A percentile compares a stretch with the other conserved stretches of the same genome.
Conservation (phyloP, 331 rosid genomes). For the Ulmus americana region DNA sequence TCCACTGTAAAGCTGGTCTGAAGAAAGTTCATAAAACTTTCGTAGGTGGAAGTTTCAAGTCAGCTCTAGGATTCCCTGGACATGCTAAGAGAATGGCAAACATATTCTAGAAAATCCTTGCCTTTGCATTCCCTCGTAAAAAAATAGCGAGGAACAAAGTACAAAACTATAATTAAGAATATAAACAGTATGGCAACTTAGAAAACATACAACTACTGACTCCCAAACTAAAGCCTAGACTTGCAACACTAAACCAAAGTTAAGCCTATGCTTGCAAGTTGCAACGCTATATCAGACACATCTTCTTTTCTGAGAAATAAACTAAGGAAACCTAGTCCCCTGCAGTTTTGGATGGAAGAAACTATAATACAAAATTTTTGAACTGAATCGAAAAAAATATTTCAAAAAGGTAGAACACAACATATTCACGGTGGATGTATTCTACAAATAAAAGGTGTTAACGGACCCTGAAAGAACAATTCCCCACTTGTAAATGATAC, state of each 20-base stretch:
- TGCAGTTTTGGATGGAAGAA: neutral
- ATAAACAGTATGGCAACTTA: neutral
- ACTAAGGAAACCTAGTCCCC: slow-evolving; percentile 8
- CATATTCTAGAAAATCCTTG: slow-evolving; percentile 11
- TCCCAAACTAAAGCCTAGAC: slow-evolving; percentile 7
- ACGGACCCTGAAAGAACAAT: neutral
- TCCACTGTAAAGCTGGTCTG: neutral
- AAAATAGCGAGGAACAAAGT: neutral
- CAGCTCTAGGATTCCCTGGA: slow-evolving; percentile 28
- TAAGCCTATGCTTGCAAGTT: neutral
- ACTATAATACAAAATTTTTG: slow-evolving; percentile 3
- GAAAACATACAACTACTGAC: neutral
- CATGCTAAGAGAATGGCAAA: slow-evolving; percentile 23
- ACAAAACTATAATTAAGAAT: neutral
- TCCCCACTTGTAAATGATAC: neutral
- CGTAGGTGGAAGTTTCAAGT: slow-evolving; percentile 15
- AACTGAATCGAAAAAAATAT: neutral
- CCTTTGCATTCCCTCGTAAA: neutral
- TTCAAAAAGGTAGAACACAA: neutral
- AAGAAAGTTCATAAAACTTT: slow-evolving; percentile 14
- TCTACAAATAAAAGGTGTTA: neutral
- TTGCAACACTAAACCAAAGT: slow-evolving; percentile 15
- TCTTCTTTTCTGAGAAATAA: neutral
- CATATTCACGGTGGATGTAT: neutral
- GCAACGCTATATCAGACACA: slow-evolving; percentile 4